Percentiles rank a stretch among this genome's conserved stretches.
These are phyloP conservation scores for Tephrocybe rancida DNA, from an alignment of 768 basidiomycete species.

Conservation along the genomic window DNA sequence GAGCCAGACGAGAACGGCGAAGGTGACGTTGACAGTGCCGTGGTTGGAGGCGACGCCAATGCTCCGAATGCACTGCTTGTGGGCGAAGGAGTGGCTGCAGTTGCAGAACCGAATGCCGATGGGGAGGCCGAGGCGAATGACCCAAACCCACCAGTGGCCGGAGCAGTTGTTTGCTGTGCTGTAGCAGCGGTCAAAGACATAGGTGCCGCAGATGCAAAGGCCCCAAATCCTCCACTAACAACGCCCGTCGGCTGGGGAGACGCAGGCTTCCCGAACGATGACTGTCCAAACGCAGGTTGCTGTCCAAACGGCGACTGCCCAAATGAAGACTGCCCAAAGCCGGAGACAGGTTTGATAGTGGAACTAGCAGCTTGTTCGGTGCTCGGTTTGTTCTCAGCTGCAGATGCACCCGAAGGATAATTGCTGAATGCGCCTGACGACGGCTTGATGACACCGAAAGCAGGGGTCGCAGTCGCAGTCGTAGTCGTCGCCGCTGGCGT, in stretches of 20 bases:
- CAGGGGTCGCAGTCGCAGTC: slow-evolving; percentile 21
- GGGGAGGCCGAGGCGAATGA: slow-evolving; percentile 25
- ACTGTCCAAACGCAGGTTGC: slow-evolving; percentile 33
- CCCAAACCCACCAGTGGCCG: slow-evolving; percentile 20
- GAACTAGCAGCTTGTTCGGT: slow-evolving; percentile 12
- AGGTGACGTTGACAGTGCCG: slow-evolving; percentile 3
- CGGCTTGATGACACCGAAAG: slow-evolving; percentile 36
- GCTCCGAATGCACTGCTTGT: slow-evolving; percentile 19
- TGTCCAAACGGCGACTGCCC: slow-evolving; percentile 25
- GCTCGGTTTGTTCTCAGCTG: slow-evolving; percentile 5
- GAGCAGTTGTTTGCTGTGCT: not conserved
- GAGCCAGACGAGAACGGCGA: slow-evolving; percentile 1
- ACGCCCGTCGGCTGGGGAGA: slow-evolving; percentile 17
- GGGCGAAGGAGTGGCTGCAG: slow-evolving; percentile 5
- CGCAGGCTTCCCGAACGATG: slow-evolving; percentile 39
- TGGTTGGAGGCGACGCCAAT: slow-evolving; percentile 20
- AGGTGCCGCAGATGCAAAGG: slow-evolving; percentile 20
- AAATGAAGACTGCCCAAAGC: slow-evolving; percentile 17
- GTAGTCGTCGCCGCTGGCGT: slow-evolving; percentile 17
- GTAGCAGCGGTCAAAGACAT: slow-evolving; percentile 10
- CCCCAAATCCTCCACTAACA: slow-evolving; percentile 35
- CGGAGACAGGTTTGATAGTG: slow-evolving; percentile 17
- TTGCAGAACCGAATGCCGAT: slow-evolving; percentile 27
- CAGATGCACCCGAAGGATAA: slow-evolving; percentile 7
- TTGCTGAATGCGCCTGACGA: slow-evolving; percentile 47